Base-by-base conservation (phyloP, 768 basidiomycete genomes). In the Butyriboletus loyo region DNA sequence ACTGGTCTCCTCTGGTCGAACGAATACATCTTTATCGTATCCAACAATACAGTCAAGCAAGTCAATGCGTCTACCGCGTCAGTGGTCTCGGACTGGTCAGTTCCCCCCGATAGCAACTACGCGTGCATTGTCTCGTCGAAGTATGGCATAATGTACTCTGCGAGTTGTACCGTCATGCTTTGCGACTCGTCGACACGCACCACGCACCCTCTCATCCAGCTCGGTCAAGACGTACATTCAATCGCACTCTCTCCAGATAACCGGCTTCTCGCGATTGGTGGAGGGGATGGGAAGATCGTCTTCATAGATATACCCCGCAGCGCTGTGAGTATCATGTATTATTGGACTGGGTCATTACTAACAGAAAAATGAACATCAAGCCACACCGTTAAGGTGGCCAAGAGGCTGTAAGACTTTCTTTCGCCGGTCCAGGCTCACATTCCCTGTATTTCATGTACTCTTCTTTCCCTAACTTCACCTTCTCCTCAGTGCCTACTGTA, bases 1-100 rank as follows among this genome's bases (percentile, higher is more conserved):
- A 54, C 51, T 2, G 57, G 52, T 4, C 57, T 58, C 5, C 44
- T 59, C 19, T 59, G 57, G 57, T 30, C 36, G 19, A 35, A 39
- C 19, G 31, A 25, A 2, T 3, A 6, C 25, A 46, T 59, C 8
- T 38, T 59, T 13, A 27, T 46, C 22, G 31, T 55, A 19, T 43
- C 57, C 30, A 37, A 48, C 34, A 28, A 36, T 10, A 21, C 30
- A 27, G 35, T 50, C 52, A 39, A 39, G 21, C 45, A 34, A n/a
- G 31, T 53, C 37, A 24, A 44, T 15, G 3, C 30, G 4, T 25
- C 27, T 10, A 24, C 28, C 34, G 22, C 11, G 13, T 32, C 35
- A 8, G 21, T 32, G 9, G 21, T 21, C 5, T n/a, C 19, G 7
- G 43, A 44, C 17, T 59, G 52, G 52, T 3, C 37, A 27, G 46